Conservation (phyloP, 495 filamentous ascomycete species). For the Schizothecium vesticola region DNA sequence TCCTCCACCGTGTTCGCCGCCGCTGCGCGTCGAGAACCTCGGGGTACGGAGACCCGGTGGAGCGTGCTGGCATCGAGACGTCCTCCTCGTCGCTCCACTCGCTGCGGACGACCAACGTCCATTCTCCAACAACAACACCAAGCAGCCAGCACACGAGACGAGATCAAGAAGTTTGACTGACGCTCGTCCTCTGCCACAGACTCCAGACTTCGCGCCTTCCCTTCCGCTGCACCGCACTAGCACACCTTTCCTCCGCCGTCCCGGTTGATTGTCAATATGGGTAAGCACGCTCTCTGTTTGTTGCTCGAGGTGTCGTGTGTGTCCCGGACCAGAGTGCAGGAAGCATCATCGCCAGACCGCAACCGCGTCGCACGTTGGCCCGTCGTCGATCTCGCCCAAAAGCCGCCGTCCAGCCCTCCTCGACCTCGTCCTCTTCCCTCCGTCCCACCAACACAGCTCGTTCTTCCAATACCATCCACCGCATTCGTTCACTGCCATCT, state of each 20-base stretch:
- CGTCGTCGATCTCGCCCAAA: slow-evolving; percentile 7
- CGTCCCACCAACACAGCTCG: slow-evolving; percentile 17
- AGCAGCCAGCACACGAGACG: neutral
- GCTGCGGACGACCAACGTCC: neutral
- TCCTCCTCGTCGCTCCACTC: neutral
- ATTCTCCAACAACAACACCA: slow-evolving; percentile 1
- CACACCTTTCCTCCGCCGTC: slow-evolving; percentile 9
- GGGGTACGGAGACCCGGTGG: neutral
- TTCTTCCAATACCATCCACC: slow-evolving; percentile 14
- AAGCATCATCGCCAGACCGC: slow-evolving; percentile 22
- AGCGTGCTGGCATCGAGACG: neutral
- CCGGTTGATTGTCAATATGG: slow-evolving; percentile 36
- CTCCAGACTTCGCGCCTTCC: slow-evolving; percentile 28
- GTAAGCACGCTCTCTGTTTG: slow-evolving; percentile 40
- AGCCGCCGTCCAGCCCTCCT: slow-evolving; percentile 8
- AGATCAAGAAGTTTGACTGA: slow-evolving; percentile 18
- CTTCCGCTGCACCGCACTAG: slow-evolving; percentile 1
- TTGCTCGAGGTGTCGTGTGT: slow-evolving; percentile 23
- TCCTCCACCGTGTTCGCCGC: neutral
- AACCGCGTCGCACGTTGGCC: slow-evolving; percentile 20
- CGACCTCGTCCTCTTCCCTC: slow-evolving; percentile 7
- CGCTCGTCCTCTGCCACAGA: slow-evolving; percentile 19
- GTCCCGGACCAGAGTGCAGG: slow-evolving; percentile 20
- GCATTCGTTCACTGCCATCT: slow-evolving; percentile 24
- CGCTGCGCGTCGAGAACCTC: neutral